phyloP scores from a whole-genome alignment of 768 basidiomycete species.

The Tulasnella sp. region DNA sequence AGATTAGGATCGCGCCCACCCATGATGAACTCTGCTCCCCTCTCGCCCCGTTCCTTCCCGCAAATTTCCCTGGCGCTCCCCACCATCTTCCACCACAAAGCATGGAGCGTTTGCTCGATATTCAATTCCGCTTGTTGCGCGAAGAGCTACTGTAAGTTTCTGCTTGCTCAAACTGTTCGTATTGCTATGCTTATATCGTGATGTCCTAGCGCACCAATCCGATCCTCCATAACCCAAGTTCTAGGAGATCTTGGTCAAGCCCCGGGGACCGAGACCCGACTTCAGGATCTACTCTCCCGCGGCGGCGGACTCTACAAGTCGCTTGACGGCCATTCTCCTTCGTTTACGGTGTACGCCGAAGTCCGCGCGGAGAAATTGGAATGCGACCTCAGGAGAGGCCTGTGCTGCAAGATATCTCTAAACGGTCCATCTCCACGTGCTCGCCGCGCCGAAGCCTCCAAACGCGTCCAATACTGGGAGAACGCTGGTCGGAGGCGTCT shows the following conservation, averaged over 20 bases:
- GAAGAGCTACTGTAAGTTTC: constrained; percentile 61
- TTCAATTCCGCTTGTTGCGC: constrained; percentile 68
- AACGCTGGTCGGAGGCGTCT: constrained; percentile 55
- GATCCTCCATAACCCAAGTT: constrained; percentile 49
- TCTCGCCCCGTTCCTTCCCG: constrained; percentile 56
- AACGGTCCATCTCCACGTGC: constrained; percentile 57
- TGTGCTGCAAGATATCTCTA: constrained; percentile 47
- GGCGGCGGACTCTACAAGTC: constrained; percentile 33
- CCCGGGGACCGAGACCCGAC: constrained; percentile 12
- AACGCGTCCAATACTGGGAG: constrained; percentile 58
- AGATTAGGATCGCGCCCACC: constrained; percentile 66
- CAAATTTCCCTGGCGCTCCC: constrained; percentile 55
- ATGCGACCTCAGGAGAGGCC: constrained; percentile 39
- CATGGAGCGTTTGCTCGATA: constrained; percentile 65
- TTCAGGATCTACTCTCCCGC: constrained; percentile 23
- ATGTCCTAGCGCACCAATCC: constrained; percentile 47
- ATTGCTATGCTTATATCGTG: not conserved
- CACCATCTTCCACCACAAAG: constrained; percentile 55
- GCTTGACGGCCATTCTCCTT: constrained; percentile 10
- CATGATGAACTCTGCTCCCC: constrained; percentile 56
- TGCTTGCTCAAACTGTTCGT: not conserved
- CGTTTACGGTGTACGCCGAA: constrained; percentile 31
- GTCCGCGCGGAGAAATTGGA: constrained; percentile 24
- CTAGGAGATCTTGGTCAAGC: constrained; percentile 42
- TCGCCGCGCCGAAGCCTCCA: constrained; percentile 39